Evolutionary conservation across 1,284 basidiomycete genomes (phyloP).

Genomic region (Puccinia triticina): DNA sequence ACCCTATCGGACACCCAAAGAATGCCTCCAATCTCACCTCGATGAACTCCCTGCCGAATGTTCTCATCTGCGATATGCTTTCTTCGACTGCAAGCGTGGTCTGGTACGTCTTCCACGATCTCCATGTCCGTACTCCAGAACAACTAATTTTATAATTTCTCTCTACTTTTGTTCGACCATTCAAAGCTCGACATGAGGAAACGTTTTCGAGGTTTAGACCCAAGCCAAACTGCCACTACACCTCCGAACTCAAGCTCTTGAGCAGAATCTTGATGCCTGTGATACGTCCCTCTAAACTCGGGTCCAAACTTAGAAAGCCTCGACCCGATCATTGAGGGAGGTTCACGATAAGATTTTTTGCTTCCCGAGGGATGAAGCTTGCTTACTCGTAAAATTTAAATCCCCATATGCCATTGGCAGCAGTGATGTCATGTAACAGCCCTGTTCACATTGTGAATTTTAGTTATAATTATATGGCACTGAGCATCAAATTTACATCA

Average conservation of each 20-base stretch:
- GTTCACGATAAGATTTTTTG: too few relatives aligned
- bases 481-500: too few relatives aligned
- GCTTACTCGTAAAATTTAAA: too few relatives aligned
- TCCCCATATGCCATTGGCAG: too few relatives aligned
- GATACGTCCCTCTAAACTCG: too few relatives aligned
- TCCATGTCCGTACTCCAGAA: slow-evolving; percentile 30
- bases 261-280: too few relatives aligned
- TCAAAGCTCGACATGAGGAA: slow-evolving; percentile 77
- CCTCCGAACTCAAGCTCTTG: background rate
- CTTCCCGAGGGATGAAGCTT: too few relatives aligned
- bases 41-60: slow-evolving; percentile 76
- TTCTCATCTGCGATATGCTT: slow-evolving; percentile 72
- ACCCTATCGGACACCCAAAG: slow-evolving; percentile 72
- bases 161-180: background rate
- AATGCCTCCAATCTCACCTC: slow-evolving; percentile 71
- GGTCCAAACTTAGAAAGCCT: too few relatives aligned
- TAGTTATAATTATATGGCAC: too few relatives aligned
- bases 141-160: background rate
- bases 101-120: slow-evolving; percentile 67
- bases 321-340: too few relatives aligned
- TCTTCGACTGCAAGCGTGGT: slow-evolving; percentile 82
- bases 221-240: slow-evolving; percentile 34
- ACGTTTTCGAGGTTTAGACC: slow-evolving; percentile 68
- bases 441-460: too few relatives aligned
- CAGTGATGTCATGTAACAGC: too few relatives aligned